Conservation (phyloP, 2,329 filamentous ascomycete genomes). For the Neobulgaria alba region DNA sequence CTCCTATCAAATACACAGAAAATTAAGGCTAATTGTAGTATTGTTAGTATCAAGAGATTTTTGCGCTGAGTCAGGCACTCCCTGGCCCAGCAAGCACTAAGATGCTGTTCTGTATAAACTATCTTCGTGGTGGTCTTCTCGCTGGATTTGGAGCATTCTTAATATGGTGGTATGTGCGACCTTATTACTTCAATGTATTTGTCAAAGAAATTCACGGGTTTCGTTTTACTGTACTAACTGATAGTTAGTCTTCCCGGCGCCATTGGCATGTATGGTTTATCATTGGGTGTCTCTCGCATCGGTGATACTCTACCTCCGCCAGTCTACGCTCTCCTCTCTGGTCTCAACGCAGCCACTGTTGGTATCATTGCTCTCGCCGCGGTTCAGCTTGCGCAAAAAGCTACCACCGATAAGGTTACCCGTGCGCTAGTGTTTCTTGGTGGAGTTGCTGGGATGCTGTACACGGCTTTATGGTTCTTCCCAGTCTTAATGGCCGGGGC, state of each 20-base stretch:
- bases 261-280: slow-evolving; percentile 59
- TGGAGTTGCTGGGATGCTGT: slow-evolving; percentile 56
- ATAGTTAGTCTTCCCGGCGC: slow-evolving; percentile 55
- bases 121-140: slow-evolving; percentile 52
- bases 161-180: slow-evolving; percentile 47
- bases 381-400: slow-evolving; percentile 57
- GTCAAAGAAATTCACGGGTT: neutral
- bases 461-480: slow-evolving; percentile 70
- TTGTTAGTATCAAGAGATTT: slow-evolving; percentile 61
- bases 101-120: slow-evolving; percentile 59
- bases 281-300: slow-evolving; percentile 55
- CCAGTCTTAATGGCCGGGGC: slow-evolving; percentile 52
- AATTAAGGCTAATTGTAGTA: neutral
- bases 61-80: slow-evolving; percentile 59
- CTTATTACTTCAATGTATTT: neutral
- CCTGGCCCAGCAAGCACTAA: slow-evolving; percentile 63
- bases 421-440: slow-evolving; percentile 55
- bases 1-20: neutral
- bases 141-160: slow-evolving; percentile 51
- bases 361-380: slow-evolving; percentile 65
- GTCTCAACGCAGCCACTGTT: slow-evolving; percentile 63
- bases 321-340: slow-evolving; percentile 62
- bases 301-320: slow-evolving; percentile 47
- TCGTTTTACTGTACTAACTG: too few species aligned
- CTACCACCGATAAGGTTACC: slow-evolving; percentile 56